A percentile compares a stretch with the other conserved stretches of the same genome.
These are phyloP conservation scores for Nakaseomyces nivariensis DNA, from an alignment of 1,139 yeast species.

Conservation along the genomic window DNA sequence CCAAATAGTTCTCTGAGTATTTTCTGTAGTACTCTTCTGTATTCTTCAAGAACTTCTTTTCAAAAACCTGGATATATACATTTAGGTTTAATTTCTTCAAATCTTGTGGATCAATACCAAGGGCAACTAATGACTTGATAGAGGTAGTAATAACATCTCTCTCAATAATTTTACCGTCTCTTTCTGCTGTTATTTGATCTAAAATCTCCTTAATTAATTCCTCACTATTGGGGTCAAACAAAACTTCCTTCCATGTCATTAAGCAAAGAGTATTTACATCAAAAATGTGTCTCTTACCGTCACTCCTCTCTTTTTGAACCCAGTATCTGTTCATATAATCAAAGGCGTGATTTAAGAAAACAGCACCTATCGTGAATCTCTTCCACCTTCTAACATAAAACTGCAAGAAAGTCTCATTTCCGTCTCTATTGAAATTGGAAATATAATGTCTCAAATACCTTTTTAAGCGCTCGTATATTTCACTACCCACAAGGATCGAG, in stretches of 20 bases:
- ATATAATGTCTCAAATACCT: conserved; percentile 58
- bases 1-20: conserved; percentile 60
- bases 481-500: conserved; percentile 64
- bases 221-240: conserved; percentile 60
- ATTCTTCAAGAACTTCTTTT: conserved; percentile 59
- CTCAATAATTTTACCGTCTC: conserved; percentile 70
- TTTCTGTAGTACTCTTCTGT: conserved; percentile 64
- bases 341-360: conserved; percentile 83
- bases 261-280: conserved; percentile 86
- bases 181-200: conserved; percentile 63
- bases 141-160: conserved; percentile 61
- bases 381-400: conserved; percentile 87
- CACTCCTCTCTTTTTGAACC: conserved; percentile 94
- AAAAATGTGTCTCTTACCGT: conserved; percentile 83
- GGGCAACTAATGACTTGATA: conserved; percentile 69
- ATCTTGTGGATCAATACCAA: conserved; percentile 73
- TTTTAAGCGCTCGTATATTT: conserved; percentile 66
- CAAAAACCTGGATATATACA: conserved; percentile 75
- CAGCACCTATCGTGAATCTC: conserved; percentile 84
- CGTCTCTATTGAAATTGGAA: conserved; percentile 35
- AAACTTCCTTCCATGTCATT: conserved; percentile 76
- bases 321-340: conserved; percentile 95
- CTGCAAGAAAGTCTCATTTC: conserved; percentile 62
- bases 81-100: conserved; percentile 74
- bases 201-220: conserved; percentile 61